Conservation (phyloP, 2,329 filamentous ascomycete species). For the Leptodontidium sp. region DNA sequence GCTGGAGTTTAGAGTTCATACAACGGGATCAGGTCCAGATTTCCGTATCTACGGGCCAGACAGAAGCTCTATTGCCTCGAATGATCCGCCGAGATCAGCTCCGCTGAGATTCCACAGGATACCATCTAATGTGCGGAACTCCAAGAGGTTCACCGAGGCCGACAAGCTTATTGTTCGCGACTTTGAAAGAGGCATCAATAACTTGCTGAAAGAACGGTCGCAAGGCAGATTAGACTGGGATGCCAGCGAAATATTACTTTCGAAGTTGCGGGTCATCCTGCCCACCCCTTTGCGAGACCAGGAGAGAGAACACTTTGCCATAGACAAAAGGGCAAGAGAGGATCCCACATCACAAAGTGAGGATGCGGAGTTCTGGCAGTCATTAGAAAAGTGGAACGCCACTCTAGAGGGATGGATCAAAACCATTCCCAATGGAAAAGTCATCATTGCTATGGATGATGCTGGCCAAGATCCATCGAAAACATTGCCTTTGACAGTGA, state of each 20-base stretch:
- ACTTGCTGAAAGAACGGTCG: conserved; percentile 3
- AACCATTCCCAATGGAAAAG: background rate
- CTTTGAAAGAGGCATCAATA: conserved; percentile 21
- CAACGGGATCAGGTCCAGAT: background rate
- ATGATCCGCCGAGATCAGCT: background rate
- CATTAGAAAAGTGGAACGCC: conserved; percentile 14
- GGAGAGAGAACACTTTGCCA: conserved; percentile 11
- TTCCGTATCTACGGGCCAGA: background rate
- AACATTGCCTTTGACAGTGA: background rate
- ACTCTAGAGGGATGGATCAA: conserved; percentile 11
- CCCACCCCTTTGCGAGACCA: background rate
- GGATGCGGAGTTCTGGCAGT: conserved; percentile 8
- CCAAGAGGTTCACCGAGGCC: background rate
- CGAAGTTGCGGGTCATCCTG: conserved; percentile 23
- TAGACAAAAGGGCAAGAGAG: conserved; percentile 22
- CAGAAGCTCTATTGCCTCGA: background rate
- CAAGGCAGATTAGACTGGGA: conserved; percentile 16
- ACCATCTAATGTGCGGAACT: background rate
- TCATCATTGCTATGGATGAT: background rate
- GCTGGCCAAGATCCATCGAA: background rate
- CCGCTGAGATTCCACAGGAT: background rate
- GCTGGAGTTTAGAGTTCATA: background rate
- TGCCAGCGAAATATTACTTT: conserved; percentile 22
- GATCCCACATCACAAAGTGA: background rate
- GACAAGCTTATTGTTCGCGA: background rate